Conservation (phyloP, 2,329 filamentous ascomycete genomes). For the Curvularia sp. region DNA sequence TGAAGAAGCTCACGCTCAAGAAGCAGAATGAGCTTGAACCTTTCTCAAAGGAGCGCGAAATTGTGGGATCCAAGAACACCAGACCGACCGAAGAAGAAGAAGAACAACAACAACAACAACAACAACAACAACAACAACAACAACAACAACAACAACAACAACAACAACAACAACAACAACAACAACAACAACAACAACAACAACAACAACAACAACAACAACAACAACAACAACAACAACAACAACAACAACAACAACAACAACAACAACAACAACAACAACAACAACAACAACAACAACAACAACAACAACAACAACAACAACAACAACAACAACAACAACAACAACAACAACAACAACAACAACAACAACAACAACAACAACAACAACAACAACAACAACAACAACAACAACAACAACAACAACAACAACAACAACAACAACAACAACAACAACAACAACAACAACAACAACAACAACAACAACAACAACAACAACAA, state of each 20-base stretch:
- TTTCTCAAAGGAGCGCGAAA: not conserved
- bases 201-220: not conserved
- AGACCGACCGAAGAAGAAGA: not conserved
- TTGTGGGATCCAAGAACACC: not conserved
- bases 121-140: no score
- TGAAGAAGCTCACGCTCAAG: not conserved
- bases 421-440: not conserved
- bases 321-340: not conserved
- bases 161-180: not conserved
- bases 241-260: not conserved
- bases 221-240: no score
- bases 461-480: no score
- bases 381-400: not conserved
- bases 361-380: no score
- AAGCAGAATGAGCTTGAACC: not conserved
- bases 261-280: not conserved
- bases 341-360: not conserved
- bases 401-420: not conserved
- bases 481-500: not conserved
- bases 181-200: not conserved
- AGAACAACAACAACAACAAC: not conserved
- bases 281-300: not conserved
- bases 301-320: not conserved
- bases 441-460: not conserved
- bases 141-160: not conserved